Base-by-base conservation (phyloP, 1,284 basidiomycete genomes). In the Pterula multifida region DNA sequence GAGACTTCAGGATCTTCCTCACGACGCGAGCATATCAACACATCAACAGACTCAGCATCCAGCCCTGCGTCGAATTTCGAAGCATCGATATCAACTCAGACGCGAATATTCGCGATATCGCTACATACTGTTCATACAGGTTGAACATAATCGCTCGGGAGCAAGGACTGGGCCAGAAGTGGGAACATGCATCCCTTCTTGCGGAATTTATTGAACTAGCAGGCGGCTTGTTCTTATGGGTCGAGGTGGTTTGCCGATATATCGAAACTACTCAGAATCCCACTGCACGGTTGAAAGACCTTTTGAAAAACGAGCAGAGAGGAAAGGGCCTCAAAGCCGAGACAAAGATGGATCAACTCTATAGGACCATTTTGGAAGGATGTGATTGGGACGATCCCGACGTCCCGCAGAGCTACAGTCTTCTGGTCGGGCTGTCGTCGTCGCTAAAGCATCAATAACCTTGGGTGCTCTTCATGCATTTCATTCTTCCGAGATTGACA, bases 141-240 rank as follows among this genome's bases (percentile, higher is more conserved):
- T 61, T 45, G 58, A 58, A 2, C 45, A 52, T 17, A 44, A 25
- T 25, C 57, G 52, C 25, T 49, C 32, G 22, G 47, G 55, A 11
- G 42, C 44, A 2, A 45, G n/a, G 15, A 21, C 32, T 57, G 26
- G 44, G 36, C 4, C 35, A 44, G 3, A 44, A 52, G 17, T 58
- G 55, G 55, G 58, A 55, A 22, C 51, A n/a, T 11, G 44, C 45
- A n/a, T 21, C 32, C 4, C 50, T 54, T 3, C 17, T 35, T 19
- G 32, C 26, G 1, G 35, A 53, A 13, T 52, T 59, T 23, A 23
- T 28, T 1, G n/a, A n/a, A 9, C 52, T 48, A 28, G 53, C 60
- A 19, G 57, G 51, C 12, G 60, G 60, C 4, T 47, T 58, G 4
- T 60, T 62, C 50, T 50, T 59, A 13, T 60, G 60, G 60, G 56